Evolutionary conservation across 805 yeast species (phyloP), one percentile per base, ranked within the genome.

Genomic region (Saccharomycopsis sp.): DNA sequence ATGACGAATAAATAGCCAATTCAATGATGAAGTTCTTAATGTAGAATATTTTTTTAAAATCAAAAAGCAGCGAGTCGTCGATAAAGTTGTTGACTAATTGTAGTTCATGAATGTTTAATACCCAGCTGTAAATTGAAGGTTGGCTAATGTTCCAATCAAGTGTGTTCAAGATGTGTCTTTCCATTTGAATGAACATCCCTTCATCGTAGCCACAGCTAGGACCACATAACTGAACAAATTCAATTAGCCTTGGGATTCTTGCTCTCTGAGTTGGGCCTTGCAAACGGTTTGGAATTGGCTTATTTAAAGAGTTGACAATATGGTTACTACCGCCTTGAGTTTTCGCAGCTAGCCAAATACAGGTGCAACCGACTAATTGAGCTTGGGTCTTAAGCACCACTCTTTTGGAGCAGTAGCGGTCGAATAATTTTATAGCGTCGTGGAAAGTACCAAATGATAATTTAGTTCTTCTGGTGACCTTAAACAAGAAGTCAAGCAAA

Each of bases 271-370:
- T 85, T 31, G 86, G 85, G 5, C 85, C 85, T 44, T 65, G 60
- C 57, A 67, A 77, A 52, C 81, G 66, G n/a, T 81, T 81, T 28
- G 82, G 83, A 13, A 71, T 63, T 43, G 74, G 73, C 22, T 69
- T 61, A 11, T 65, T 64, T 2, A 68, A 59, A 45, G 69, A 66
- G 58, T 77, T 77, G 46, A 76, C 72, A 53, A 77, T 75, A 60
- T 79, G 86, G 53, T 77, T 78, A 60, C 80, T 78, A 33, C 86
- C 86, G 38, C 86, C 86, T 56, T 75, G 76, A 13, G 79, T 71
- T 61, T 90, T 90, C 21, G 95, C 80, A 2, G 96, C 87, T 22
- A 90, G 73, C 97, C 97, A 93, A 32, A 90, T 66, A 50, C 96
- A 86, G 2, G 96, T 86, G 51, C 95, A 84, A 27, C 93, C 87